phyloP scores from a whole-genome alignment of 1,284 basidiomycete genomes.

The Ceratobasidium sp. region DNA sequence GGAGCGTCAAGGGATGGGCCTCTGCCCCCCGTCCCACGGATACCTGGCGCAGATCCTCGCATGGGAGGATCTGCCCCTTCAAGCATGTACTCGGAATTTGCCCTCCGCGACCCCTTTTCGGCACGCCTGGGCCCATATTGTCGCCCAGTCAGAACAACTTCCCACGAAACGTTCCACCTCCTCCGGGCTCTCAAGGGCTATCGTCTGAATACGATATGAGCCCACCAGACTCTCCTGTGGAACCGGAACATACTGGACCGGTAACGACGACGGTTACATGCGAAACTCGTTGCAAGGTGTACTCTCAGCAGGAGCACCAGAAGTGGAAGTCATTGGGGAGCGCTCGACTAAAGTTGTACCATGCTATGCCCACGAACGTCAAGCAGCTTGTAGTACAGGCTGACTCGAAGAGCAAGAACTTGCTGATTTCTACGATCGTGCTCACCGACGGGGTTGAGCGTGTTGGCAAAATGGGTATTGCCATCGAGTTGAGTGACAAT shows the following conservation, averaged over 20 bases:
- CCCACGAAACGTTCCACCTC: slow-evolving; percentile 6
- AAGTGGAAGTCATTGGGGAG: slow-evolving; percentile 97
- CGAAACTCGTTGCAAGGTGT: slow-evolving; percentile 99
- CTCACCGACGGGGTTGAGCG: slow-evolving; percentile 95
- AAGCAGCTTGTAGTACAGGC: slow-evolving; percentile 97
- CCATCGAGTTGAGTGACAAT: slow-evolving; percentile 91
- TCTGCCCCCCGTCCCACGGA: slow-evolving; percentile 20
- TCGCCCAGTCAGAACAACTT: slow-evolving; percentile 36
- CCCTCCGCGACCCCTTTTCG: slow-evolving; percentile 32
- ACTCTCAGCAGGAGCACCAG: slow-evolving; percentile 91
- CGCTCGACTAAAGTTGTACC: slow-evolving; percentile 87
- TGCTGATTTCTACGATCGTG: slow-evolving; percentile 94
- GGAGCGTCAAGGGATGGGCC: slow-evolving; percentile 11
- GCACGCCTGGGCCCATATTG: slow-evolving; percentile 27
- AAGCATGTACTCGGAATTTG: slow-evolving; percentile 34
- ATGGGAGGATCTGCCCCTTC: slow-evolving; percentile 16
- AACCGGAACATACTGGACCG: slow-evolving; percentile 67
- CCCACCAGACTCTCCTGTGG: slow-evolving; percentile 76
- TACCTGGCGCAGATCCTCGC: slow-evolving; percentile 11
- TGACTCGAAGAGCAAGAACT: slow-evolving; percentile 75
- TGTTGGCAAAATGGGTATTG: slow-evolving; percentile 96
- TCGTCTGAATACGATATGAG: slow-evolving; percentile 60
- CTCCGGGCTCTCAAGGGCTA: slow-evolving; percentile 19
- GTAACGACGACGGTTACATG: slow-evolving; percentile 78
- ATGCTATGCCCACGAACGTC: slow-evolving; percentile 80